phyloP scores from a whole-genome alignment of 106 monocot genomes.

The Apostasia shenzhenica region DNA sequence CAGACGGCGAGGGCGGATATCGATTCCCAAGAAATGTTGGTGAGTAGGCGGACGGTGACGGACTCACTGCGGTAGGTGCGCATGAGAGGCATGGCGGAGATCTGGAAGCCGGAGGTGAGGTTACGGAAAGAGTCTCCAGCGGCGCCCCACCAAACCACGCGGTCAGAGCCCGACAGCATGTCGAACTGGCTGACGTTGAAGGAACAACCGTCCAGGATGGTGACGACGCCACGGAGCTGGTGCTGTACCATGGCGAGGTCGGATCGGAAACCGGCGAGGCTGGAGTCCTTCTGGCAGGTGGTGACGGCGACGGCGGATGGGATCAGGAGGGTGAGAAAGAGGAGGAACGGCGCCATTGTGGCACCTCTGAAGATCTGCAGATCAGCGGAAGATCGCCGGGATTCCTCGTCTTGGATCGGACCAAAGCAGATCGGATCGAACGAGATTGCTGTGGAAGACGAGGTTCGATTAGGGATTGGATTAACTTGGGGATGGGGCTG shows the following conservation, averaged over 20 bases:
- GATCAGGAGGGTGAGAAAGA: slow-evolving; percentile 13
- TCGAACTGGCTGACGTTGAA: slow-evolving; percentile 71
- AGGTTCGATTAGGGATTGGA: neutral
- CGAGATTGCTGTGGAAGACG: neutral
- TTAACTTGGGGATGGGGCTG: too few relatives aligned
- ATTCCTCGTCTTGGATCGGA: neutral
- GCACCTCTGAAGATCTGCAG: neutral
- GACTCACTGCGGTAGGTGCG: slow-evolving; percentile 50
- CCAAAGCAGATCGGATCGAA: too few relatives aligned
- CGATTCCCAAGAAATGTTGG: slow-evolving; percentile 40
- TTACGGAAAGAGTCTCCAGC: slow-evolving; percentile 35
- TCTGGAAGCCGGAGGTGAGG: slow-evolving; percentile 47
- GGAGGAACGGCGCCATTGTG: slow-evolving; percentile 15
- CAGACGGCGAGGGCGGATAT: slow-evolving; percentile 66
- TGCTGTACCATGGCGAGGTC: slow-evolving; percentile 83
- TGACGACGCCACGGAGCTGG: slow-evolving; percentile 70
- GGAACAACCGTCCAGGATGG: slow-evolving; percentile 59
- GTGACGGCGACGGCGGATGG: slow-evolving; percentile 2
- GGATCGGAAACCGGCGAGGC: slow-evolving; percentile 36
- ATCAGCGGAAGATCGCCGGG: neutral
- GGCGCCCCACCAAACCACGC: slow-evolving; percentile 67
- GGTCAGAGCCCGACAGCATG: slow-evolving; percentile 67
- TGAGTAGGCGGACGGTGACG: slow-evolving; percentile 31
- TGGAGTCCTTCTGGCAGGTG: slow-evolving; percentile 22
- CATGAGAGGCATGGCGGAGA: slow-evolving; percentile 39